Conservation (phyloP, 176 grass and related monocot species). For the Alopecurus myosuroides region DNA sequence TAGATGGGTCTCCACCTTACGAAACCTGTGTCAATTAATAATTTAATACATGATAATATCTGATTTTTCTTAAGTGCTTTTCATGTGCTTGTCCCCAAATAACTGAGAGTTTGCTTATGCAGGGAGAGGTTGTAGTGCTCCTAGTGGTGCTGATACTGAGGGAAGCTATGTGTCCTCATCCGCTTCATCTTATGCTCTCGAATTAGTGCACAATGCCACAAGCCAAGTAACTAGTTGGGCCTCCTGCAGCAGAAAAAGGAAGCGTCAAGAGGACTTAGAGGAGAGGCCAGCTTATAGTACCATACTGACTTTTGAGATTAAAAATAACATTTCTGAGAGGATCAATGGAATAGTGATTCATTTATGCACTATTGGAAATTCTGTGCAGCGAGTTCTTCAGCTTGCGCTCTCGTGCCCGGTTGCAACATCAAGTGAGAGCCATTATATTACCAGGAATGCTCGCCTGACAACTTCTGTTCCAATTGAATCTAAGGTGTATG, state of each 20-base stretch:
- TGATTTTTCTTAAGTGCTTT: not conserved
- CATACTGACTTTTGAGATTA: not conserved
- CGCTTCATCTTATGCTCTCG: not conserved
- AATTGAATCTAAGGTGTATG: slow-evolving; percentile 13
- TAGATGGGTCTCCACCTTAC: not conserved
- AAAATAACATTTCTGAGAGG: not conserved
- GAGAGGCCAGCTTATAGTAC: not conserved
- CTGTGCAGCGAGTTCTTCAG: not conserved
- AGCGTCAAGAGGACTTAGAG: not conserved
- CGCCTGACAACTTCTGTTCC: slow-evolving; percentile 28
- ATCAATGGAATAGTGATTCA: slow-evolving; percentile 17
- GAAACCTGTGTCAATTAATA: not conserved
- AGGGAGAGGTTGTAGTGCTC: not conserved
- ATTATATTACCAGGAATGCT: not conserved
- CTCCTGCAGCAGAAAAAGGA: not conserved
- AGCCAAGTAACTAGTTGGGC: not conserved
- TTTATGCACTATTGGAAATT: not conserved
- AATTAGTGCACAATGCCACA: not conserved
- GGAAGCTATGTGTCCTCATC: not conserved
- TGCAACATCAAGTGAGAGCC: not conserved
- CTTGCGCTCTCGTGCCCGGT: not conserved
- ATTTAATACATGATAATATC: not conserved
- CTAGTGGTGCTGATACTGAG: not conserved
- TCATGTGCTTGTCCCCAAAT: not conserved
- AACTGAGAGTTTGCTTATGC: not conserved